Base-by-base conservation (phyloP, 225 moss, liverwort and hornwort genomes). In the Marchantia paleacea region DNA sequence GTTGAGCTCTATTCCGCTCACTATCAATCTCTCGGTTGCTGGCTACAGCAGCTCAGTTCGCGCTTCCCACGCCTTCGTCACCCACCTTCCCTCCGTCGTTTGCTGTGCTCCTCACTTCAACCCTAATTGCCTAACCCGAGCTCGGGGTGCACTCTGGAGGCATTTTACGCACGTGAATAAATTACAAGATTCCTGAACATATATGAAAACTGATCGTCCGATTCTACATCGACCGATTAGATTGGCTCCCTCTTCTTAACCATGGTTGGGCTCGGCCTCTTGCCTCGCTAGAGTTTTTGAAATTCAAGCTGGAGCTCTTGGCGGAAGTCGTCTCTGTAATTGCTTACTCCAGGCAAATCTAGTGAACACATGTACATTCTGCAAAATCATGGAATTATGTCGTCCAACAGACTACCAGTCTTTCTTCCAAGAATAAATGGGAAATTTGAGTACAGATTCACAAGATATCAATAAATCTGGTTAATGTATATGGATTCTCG, bases 71-170 rank as follows among this genome's bases (percentile, higher is more conserved):
- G 31, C 30, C 16, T 14, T 18, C 18, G 3, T 39, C 39, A 9
- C 26, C 11, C 50, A n/a, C 75, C 31, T 76, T 78, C 78, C 64
- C 64, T 78, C 63, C 78, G 49, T 25, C 49, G 48, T 50, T 76
- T 60, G 5, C 60, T 54, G 51, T 24, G 25, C 22, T 20, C 71
- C 20, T 9, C 11, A 6, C 30, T 60, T 60, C 75, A 76, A 76
- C 75, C 75, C 75, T 76, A 76, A 76, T 76, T 47, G 75, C 54
- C 39, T 76, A 31, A 58, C 75, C 58, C 16, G 55, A 60, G 75
- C 28, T 54, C 28, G n/a, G 9, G 0, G 14, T 20, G 19, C 0
- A 20, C 19, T 22, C 18, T 20, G 60, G 30, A 29, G 11, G 12
- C 13, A 76, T 31, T 76, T 28, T 39, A 18, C 0, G 16, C 31